Percentiles rank a stretch among this genome's conserved stretches.
Conservation (phyloP, 169 alveolate species). For the Cryptosporidium felis region DNA sequence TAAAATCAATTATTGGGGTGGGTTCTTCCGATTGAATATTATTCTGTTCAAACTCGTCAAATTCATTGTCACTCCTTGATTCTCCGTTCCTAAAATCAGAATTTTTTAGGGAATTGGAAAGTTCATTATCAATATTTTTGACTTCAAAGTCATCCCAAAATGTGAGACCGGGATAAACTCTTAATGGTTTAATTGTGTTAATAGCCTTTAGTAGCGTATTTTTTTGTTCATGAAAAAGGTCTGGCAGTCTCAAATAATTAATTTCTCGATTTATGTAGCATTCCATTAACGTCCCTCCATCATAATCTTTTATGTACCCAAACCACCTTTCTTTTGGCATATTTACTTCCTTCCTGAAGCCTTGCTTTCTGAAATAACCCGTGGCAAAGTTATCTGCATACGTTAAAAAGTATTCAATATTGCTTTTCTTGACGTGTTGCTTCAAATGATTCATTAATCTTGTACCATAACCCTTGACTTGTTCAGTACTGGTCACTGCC, state of each 20-base stretch:
- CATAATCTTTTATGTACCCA: constrained; percentile 98
- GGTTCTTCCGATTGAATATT: not conserved
- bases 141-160: constrained; percentile 74
- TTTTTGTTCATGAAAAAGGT: constrained; percentile 89
- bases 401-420: constrained; percentile 94
- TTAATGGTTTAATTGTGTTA: constrained; percentile 82
- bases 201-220: constrained; percentile 84
- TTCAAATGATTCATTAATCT: constrained; percentile 97
- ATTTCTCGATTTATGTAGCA: constrained; percentile 92
- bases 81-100: not conserved
- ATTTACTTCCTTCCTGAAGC: constrained; percentile 92
- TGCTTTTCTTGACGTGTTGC: constrained; percentile 91
- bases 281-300: constrained; percentile 99
- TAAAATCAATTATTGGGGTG: not conserved
- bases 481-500: constrained; percentile 97
- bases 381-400: constrained; percentile 97
- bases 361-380: constrained; percentile 97
- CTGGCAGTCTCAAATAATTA: constrained; percentile 91
- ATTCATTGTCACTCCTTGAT: not conserved
- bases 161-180: constrained; percentile 84
- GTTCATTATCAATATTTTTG: constrained; percentile 35
- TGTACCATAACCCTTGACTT: constrained; percentile 98
- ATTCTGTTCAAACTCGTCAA: not conserved
- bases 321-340: constrained; percentile 96
- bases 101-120: not conserved